These are phyloP conservation scores for Arthroderma sp. DNA, from an alignment of 2,329 filamentous ascomycete species.

Conservation along the genomic window DNA sequence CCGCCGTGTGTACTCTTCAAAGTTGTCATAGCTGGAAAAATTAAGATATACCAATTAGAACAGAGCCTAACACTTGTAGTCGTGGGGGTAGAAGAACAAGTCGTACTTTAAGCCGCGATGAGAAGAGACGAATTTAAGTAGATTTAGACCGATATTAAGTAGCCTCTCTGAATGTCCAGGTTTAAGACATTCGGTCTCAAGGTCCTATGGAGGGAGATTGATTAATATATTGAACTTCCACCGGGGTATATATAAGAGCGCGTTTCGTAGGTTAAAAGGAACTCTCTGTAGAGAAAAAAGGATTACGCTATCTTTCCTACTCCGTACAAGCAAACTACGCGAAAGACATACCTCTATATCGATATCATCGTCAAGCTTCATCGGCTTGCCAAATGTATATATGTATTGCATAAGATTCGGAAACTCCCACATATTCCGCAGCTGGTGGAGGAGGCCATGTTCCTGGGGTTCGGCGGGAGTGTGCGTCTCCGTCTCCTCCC, in stretches of 20 bases:
- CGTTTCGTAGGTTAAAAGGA: neutral
- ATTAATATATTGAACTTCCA: neutral
- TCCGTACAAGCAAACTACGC: neutral
- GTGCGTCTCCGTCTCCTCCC: conserved; percentile 44
- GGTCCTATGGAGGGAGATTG: conserved; percentile 46
- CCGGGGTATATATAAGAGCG: neutral
- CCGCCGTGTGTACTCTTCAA: conserved; percentile 84
- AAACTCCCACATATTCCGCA: conserved; percentile 93
- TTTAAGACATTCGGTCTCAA: conserved; percentile 80
- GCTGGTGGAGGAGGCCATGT: conserved; percentile 45
- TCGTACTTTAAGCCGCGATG: conserved; percentile 81
- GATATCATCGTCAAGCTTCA: conserved; percentile 80
- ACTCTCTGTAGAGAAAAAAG: neutral
- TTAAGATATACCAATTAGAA: neutral
- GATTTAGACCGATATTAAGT: conserved; percentile 66
- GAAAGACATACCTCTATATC: conserved; percentile 64
- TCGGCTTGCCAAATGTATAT: conserved; percentile 72
- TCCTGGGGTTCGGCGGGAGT: conserved; percentile 24
- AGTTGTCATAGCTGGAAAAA: conserved; percentile 59
- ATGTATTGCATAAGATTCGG: conserved; percentile 90
- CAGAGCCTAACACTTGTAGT: conserved; percentile 13
- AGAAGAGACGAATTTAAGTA: conserved; percentile 88
- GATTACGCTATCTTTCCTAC: neutral
- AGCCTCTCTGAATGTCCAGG: conserved; percentile 59
- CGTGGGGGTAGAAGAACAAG: neutral